Conservation (phyloP, 176 grass and related monocot species). For the Carex parvula region DNA sequence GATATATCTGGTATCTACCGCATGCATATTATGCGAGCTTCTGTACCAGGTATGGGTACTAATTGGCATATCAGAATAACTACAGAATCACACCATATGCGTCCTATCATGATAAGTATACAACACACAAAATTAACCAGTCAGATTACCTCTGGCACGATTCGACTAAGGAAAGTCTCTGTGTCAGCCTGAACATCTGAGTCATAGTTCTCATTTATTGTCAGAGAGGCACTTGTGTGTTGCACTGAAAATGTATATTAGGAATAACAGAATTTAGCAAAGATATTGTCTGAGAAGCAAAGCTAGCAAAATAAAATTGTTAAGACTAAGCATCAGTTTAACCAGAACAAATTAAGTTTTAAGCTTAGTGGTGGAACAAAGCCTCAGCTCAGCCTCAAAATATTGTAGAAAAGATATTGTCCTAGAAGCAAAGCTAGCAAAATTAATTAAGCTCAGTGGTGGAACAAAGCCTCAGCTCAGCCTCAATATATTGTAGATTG, state of each 20-base stretch:
- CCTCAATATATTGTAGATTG: not conserved
- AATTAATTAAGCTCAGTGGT: not conserved
- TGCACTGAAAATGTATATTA: constrained; percentile 59
- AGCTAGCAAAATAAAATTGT: not conserved
- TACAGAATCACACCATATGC: not conserved
- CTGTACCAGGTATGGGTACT: not conserved
- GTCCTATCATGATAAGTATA: not conserved
- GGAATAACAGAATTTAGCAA: constrained; percentile 3
- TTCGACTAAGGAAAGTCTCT: constrained; percentile 86
- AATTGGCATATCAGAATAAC: not conserved
- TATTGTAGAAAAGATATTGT: too few species aligned
- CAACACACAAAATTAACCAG: not conserved
- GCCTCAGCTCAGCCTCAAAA: not conserved
- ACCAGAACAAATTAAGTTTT: not conserved
- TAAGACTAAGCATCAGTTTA: not conserved
- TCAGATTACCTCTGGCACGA: constrained; percentile 80
- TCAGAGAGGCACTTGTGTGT: constrained; percentile 93
- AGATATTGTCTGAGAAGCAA: too few species aligned
- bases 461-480: not conserved
- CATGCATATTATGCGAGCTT: not conserved
- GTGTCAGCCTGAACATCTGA: constrained; percentile 86
- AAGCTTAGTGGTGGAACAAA: not conserved
- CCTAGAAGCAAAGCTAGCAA: not conserved
- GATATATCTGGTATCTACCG: not conserved
- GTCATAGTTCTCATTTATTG: constrained; percentile 98